Evolutionary conservation across 2,329 filamentous ascomycete species (phyloP).

Genomic region (Alternaria triticina): DNA sequence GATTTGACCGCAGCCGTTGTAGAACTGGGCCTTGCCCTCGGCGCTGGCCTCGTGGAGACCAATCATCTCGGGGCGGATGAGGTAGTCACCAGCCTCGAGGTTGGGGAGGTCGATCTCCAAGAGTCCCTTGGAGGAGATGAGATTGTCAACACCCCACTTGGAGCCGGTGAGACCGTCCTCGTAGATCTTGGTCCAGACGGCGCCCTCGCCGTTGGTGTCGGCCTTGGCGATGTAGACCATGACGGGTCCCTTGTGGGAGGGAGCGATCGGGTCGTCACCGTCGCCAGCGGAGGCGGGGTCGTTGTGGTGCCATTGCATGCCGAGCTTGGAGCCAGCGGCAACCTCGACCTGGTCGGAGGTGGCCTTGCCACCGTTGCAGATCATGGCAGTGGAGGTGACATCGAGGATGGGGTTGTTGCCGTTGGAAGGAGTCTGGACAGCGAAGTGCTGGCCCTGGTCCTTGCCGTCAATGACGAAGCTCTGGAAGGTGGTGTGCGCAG

Average conservation of each 20-base stretch:
- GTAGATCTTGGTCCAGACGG: slow-evolving; percentile 58
- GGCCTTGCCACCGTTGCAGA: slow-evolving; percentile 44
- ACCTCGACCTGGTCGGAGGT: slow-evolving; percentile 53
- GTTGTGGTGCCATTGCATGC: slow-evolving; percentile 59
- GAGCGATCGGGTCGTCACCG: slow-evolving; percentile 60
- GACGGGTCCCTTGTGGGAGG: slow-evolving; percentile 60
- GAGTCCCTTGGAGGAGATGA: slow-evolving; percentile 50
- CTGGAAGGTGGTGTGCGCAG: slow-evolving; percentile 48
- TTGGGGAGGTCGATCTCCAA: slow-evolving; percentile 49
- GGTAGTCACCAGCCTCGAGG: slow-evolving; percentile 49
- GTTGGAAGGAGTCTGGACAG: slow-evolving; percentile 54
- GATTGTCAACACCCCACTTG: slow-evolving; percentile 49
- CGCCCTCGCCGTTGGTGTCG: slow-evolving; percentile 52
- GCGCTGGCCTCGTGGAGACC: slow-evolving; percentile 49
- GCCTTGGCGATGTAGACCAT: slow-evolving; percentile 59
- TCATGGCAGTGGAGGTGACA: slow-evolving; percentile 44
- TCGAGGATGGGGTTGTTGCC: slow-evolving; percentile 47
- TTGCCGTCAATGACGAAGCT: slow-evolving; percentile 52
- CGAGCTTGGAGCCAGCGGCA: slow-evolving; percentile 55
- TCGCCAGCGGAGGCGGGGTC: slow-evolving; percentile 30
- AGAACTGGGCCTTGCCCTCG: slow-evolving; percentile 50
- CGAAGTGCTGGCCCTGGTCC: slow-evolving; percentile 43
- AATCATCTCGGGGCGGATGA: slow-evolving; percentile 53
- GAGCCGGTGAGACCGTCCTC: slow-evolving; percentile 44
- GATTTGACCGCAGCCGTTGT: slow-evolving; percentile 53